Evolutionary conservation across 139 green algal genomes (phyloP).

Genomic region (Parachlorella kessleri): DNA sequence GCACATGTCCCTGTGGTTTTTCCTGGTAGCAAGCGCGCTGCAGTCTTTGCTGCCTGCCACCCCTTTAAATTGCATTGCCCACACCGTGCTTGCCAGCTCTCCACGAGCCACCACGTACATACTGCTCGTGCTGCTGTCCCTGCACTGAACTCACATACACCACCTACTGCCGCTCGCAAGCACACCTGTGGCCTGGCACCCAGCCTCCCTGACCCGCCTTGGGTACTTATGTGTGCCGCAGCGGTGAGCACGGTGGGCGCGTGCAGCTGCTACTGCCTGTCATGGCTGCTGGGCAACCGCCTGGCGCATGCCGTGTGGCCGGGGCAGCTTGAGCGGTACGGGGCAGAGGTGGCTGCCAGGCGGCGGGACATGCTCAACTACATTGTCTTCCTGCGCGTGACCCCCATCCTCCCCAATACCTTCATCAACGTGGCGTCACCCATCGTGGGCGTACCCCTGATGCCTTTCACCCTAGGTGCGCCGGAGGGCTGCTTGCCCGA

Average conservation of each 20-base stretch:
- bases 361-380: constrained; percentile 67
- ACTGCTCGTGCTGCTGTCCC: too few relatives aligned
- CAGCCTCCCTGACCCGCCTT: too few relatives aligned
- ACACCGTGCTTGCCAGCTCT: too few relatives aligned
- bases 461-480: constrained; percentile 52
- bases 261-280: constrained; percentile 51
- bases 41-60: too few relatives aligned
- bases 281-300: constrained; percentile 43
- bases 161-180: too few relatives aligned
- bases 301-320: constrained; percentile 60
- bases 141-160: too few relatives aligned
- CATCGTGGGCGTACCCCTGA: constrained; percentile 71
- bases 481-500: background rate
- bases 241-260: constrained; percentile 54
- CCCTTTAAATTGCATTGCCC: too few relatives aligned
- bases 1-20: background rate
- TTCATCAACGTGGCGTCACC: constrained; percentile 83
- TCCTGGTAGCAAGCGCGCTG: too few relatives aligned
- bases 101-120: too few relatives aligned
- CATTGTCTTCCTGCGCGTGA: constrained; percentile 80
- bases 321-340: constrained; percentile 43
- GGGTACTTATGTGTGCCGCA: too few relatives aligned
- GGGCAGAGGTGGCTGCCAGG: constrained; percentile 52
- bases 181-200: background rate
- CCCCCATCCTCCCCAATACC: constrained; percentile 76